These are phyloP conservation scores for Trichoderma breve DNA, from an alignment of 2,329 filamentous ascomycete species.

Conservation along the genomic window DNA sequence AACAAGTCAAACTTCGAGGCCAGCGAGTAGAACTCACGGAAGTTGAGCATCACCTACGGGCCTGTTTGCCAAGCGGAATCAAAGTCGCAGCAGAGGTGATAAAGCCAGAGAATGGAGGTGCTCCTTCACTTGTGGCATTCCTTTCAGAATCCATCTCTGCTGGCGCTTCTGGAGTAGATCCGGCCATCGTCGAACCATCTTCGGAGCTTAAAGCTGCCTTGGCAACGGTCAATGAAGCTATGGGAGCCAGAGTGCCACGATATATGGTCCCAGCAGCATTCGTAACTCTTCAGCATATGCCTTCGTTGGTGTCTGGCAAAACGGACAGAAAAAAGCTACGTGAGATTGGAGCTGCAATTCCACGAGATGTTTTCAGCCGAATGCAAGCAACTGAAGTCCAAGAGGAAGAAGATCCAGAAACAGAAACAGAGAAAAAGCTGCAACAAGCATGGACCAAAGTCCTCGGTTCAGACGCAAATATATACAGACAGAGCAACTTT, in stretches of 20 bases:
- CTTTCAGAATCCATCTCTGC: conserved; percentile 31
- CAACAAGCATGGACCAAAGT: conserved; percentile 39
- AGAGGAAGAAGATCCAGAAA: conserved; percentile 37
- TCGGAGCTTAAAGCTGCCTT: conserved; percentile 34
- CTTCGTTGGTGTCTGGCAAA: conserved; percentile 48
- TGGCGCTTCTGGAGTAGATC: conserved; percentile 19
- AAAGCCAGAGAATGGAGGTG: conserved; percentile 42
- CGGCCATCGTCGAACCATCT: conserved; percentile 32
- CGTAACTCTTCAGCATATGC: conserved; percentile 46
- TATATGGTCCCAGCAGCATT: conserved; percentile 52
- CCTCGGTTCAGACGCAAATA: conserved; percentile 35
- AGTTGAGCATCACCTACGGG: conserved; percentile 49
- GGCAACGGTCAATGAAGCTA: conserved; percentile 31
- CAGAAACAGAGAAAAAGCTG: conserved; percentile 38
- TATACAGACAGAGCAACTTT: conserved; percentile 44
- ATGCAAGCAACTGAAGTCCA: conserved; percentile 24
- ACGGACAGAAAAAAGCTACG: conserved; percentile 49
- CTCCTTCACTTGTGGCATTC: conserved; percentile 47
- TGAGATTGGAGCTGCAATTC: conserved; percentile 43
- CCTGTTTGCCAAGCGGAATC: conserved; percentile 42
- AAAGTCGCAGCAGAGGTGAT: conserved; percentile 50
- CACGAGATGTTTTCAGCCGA: conserved; percentile 40
- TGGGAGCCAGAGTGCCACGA: conserved; percentile 37
- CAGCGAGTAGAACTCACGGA: conserved; percentile 61
- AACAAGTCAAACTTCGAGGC: conserved; percentile 66